Evolutionary conservation across 306 rosid species (phyloP), one percentile per base, ranked within the genome.

Genomic region (Cucumis cinereus): DNA sequence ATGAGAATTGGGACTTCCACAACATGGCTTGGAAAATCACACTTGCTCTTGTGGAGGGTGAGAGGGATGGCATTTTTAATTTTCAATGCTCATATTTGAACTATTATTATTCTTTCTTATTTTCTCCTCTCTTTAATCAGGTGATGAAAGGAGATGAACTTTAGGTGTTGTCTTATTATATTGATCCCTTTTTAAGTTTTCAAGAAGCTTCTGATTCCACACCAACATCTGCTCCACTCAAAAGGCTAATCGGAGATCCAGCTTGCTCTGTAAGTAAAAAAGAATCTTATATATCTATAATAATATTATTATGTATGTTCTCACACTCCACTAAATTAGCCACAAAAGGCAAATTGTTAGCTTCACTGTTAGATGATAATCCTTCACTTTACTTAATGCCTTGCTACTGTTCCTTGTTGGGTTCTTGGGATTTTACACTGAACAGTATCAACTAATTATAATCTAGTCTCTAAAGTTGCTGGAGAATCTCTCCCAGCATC

Each of bases 11-110:
- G 73, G 13, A 67, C 45, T 23, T 67, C 33, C 52, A 67, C 17
- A 11, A 19, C n/a, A 45, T 47, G 11, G n/a, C 75, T 45, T 14
- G 28, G 57, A 49, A 24, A 26, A 45, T 24, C 75, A 70, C 75
- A 49, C 59, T 28, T 70, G 5, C 56, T 14, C 41, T 71, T 49
- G 59, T 71, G 76, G 76, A 71, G 16, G 76, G 43, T 71, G 76
- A 71, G 76, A 71, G 38, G 76, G 76, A 71, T 26, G 4, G 76
- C 76, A 71, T 50, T 71, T 49, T 71, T 71, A 4, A 71, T 26
- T 71, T 52, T 71, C 17, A 71, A 71, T 71, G 75, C 75, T 70
- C 40, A 15, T 69, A 45, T 47, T 47, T 70, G 45, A 62, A 62
- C 41, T 62, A 30, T 62, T 62, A 30, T 62, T 62, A 15, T 17